Base-by-base conservation (phyloP, 179 eudicot genomes). In the Vitellaria paradoxa region DNA sequence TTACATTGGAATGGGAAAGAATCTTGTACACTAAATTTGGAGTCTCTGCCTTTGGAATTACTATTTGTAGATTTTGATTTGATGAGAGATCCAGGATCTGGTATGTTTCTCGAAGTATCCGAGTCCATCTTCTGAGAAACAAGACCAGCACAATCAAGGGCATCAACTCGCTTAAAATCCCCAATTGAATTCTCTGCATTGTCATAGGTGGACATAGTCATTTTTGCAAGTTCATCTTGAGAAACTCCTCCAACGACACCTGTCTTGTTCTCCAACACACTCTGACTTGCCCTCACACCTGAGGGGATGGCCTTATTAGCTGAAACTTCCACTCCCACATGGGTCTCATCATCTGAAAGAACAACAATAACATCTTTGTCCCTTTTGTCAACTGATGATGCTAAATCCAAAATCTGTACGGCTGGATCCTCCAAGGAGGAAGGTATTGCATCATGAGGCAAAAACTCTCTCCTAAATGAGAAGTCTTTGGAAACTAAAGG, bases 271-370 rank as follows among this genome's bases (percentile, higher is more conserved):
- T 66, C 74, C 75, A 67, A 76, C 20, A 65, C 67, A 82, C 37
- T 49, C 75, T 63, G 66, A 79, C 59, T 82, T 65, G 78, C 76
- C 73, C 72, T 75, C 61, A 52, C 62, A 59, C 64, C 70, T 66
- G 87, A 78, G 59, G 13, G 74, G 66, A 77, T 60, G 9, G 59
- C 56, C 77, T 79, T 57, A 56, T 21, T 47, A 60, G 76, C 73
- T 75, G 88, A 72, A 73, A 68, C 73, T 52, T 76, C 82, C 72
- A 68, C 73, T 52, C 74, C 82, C 72, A 73, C 65, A 76, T 84
- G 91, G 6, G 76, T 71, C 83, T 96, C 97, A 73, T 92, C 98
- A 82, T 93, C 98, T 15, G 97, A 91, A 83, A 89, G 87, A 76
- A 92, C 74, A 80, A 91, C 82, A 57, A 87, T 76, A 76, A 70